phyloP scores from a whole-genome alignment of 192 early-diverging fungal species.

The Umbelopsis vinacea region DNA sequence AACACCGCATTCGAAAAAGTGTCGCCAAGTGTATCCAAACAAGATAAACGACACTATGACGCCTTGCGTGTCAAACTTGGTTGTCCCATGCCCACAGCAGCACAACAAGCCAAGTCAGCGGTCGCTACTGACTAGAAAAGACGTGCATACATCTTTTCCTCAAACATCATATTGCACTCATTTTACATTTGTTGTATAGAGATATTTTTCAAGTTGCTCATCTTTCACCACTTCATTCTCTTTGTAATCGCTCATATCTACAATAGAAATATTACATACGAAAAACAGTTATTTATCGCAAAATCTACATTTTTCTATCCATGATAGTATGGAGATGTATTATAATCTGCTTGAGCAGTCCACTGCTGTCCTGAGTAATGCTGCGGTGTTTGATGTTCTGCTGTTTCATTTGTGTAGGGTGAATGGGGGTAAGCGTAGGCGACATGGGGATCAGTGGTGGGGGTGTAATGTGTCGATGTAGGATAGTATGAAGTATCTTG shows the following conservation, averaged over 20 bases:
- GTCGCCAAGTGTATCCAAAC: conserved; percentile 76
- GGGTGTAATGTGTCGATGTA: neutral
- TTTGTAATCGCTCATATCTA: too few species aligned
- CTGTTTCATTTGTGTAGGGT: neutral
- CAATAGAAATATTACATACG: too few species aligned
- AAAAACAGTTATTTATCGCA: too few species aligned
- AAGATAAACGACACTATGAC: conserved; percentile 51
- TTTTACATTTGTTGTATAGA: neutral
- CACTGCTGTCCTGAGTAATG: neutral
- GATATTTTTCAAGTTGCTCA: neutral
- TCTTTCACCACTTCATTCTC: neutral
- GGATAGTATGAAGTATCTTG: neutral
- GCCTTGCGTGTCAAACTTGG: conserved; percentile 50
- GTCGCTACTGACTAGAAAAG: neutral
- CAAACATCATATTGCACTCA: neutral
- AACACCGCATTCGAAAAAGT: conserved; percentile 80
- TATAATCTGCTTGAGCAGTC: neutral
- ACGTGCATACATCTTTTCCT: neutral
- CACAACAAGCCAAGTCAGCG: neutral
- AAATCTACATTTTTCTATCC: too few species aligned
- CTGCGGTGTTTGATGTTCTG: neutral
- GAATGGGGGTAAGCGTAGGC: neutral
- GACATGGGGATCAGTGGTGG: neutral
- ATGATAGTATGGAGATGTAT: neutral
- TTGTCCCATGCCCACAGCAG: conserved; percentile 29